A percentile compares a stretch with the other conserved stretches of the same genome.
Evolutionary conservation across 108 stramenopile species (phyloP).

Genomic region (Nitzschia inconspicua): DNA sequence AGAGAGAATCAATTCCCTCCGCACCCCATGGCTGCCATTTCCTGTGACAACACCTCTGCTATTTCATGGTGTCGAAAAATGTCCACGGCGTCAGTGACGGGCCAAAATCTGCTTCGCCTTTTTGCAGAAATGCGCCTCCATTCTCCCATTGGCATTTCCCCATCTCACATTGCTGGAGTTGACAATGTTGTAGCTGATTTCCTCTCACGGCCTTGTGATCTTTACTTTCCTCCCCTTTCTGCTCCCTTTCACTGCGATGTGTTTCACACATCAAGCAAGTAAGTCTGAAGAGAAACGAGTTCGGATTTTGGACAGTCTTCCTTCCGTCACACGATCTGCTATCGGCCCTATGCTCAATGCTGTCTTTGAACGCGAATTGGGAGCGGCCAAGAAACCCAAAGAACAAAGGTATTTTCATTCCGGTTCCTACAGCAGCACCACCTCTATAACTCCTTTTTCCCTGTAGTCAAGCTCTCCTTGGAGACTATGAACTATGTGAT

Average conservation of each 20-base stretch:
- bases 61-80: not conserved
- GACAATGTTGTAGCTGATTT: not conserved
- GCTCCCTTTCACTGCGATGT: not conserved
- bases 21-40: too few relatives aligned
- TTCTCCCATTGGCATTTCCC: not conserved
- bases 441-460: not conserved
- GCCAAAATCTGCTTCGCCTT: not conserved
- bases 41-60: not conserved
- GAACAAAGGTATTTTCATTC: not conserved
- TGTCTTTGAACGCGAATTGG: not conserved
- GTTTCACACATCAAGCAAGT: not conserved
- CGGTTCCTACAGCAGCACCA: not conserved
- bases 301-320: not conserved
- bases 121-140: not conserved
- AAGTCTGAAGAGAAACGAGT: not conserved
- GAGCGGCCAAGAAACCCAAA: not conserved
- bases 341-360: not conserved
- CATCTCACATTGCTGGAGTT: not conserved
- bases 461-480: not conserved
- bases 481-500: not conserved
- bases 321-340: not conserved
- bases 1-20: too few relatives aligned
- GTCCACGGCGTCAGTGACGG: not conserved
- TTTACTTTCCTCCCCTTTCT: not conserved
- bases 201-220: not conserved